Conservation (phyloP, 2,329 filamentous ascomycete species). For the Pseudocercospora crystallina region DNA sequence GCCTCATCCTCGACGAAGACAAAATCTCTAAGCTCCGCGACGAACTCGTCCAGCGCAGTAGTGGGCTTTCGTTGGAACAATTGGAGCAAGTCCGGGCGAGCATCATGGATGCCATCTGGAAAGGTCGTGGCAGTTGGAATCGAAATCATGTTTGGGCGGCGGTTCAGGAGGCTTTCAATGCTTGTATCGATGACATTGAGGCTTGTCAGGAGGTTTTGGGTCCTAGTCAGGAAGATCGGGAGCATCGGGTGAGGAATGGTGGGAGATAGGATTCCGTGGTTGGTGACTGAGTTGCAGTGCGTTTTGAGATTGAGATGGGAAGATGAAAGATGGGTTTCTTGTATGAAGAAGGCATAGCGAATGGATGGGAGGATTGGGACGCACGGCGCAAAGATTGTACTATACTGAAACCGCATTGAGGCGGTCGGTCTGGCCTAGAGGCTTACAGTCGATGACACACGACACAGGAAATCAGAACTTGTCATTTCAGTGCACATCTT, state of each 20-base stretch:
- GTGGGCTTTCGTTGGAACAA: slow-evolving; percentile 85
- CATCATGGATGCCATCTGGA: slow-evolving; percentile 90
- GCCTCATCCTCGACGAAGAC: slow-evolving; percentile 48
- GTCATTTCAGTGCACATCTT: no score
- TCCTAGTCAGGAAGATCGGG: slow-evolving; percentile 37
- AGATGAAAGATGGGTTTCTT: no score
- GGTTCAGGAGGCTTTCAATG: slow-evolving; percentile 72
- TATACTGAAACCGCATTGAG: no score
- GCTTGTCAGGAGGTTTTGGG: slow-evolving; percentile 46
- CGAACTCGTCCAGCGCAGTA: slow-evolving; percentile 65
- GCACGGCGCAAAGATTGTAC: no score
- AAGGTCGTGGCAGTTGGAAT: slow-evolving; percentile 76
- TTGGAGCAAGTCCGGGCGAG: slow-evolving; percentile 89
- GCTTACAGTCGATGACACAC: no score
- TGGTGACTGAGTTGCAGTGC: no score
- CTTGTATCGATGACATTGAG: slow-evolving; percentile 68
- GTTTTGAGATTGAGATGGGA: no score
- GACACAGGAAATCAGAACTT: no score
- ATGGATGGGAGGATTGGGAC: no score
- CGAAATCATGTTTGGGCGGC: slow-evolving; percentile 67
- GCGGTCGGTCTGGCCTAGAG: no score
- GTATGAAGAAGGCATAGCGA: no score
- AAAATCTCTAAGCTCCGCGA: slow-evolving; percentile 60
- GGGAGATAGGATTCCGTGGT: not conserved
- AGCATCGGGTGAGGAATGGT: not conserved